Percentiles rank a stretch among this genome's conserved stretches.
Conservation (phyloP, 176 grass and related monocot genomes). For the Carex littledalei region DNA sequence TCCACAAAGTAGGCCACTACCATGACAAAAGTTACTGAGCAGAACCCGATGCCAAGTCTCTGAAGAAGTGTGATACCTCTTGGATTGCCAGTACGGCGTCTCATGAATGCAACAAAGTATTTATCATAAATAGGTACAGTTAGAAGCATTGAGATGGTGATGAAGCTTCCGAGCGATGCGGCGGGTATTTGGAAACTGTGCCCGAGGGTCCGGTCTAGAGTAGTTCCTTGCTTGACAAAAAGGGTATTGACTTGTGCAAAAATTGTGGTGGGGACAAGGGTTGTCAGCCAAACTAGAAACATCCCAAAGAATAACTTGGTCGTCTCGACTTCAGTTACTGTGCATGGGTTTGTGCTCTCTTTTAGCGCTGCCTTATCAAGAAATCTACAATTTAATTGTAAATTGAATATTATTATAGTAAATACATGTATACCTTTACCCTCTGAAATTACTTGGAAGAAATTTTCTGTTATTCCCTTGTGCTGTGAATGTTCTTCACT, state of each 20-base stretch:
- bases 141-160: constrained; percentile 43
- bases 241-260: constrained; percentile 54
- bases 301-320: constrained; percentile 42
- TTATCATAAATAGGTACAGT: constrained; percentile 35
- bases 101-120: constrained; percentile 25
- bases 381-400: constrained; percentile 20
- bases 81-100: constrained; percentile 39
- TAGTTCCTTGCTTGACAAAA: constrained; percentile 64
- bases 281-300: constrained; percentile 35
- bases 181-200: constrained; percentile 41
- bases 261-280: constrained; percentile 41
- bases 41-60: constrained; percentile 40
- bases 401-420: neutral
- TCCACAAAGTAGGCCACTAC: constrained; percentile 31
- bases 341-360: constrained; percentile 26
- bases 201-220: constrained; percentile 38
- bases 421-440: neutral
- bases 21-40: constrained; percentile 31
- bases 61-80: constrained; percentile 42
- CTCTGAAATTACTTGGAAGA: neutral
- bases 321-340: constrained; percentile 58
- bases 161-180: constrained; percentile 42
- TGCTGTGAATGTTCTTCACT: neutral
- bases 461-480: neutral
- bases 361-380: constrained; percentile 57